A percentile compares a stretch with the other conserved stretches of the same genome.
phyloP scores from a whole-genome alignment of 2,329 filamentous ascomycete genomes.

The Paracoccidioides lutzii region DNA sequence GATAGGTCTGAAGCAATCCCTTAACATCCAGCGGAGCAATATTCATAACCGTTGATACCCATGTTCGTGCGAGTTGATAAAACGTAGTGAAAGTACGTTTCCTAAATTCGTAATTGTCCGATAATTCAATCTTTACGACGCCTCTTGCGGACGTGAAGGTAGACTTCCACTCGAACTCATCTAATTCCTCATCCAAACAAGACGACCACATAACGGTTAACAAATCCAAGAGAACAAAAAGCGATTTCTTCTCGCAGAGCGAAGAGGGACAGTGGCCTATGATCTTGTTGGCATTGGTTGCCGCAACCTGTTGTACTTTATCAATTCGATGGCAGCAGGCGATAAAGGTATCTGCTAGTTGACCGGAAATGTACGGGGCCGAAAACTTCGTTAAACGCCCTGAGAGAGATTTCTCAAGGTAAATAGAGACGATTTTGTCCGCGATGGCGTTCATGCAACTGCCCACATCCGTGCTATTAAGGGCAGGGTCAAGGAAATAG shows the following conservation, averaged over 20 bases:
- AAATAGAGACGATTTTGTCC: slow-evolving; percentile 61
- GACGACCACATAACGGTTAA: slow-evolving; percentile 90
- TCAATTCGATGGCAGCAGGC: slow-evolving; percentile 88
- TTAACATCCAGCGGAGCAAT: slow-evolving; percentile 88
- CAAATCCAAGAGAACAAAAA: slow-evolving; percentile 86
- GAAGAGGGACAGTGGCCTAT: slow-evolving; percentile 75
- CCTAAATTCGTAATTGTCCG: slow-evolving; percentile 78
- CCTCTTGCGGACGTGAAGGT: slow-evolving; percentile 65
- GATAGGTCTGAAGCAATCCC: slow-evolving; percentile 85
- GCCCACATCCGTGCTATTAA: slow-evolving; percentile 47
- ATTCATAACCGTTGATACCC: slow-evolving; percentile 69
- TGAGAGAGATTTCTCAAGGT: slow-evolving; percentile 60
- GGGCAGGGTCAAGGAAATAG: slow-evolving; percentile 91
- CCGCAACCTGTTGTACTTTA: slow-evolving; percentile 78
- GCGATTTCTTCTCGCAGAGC: slow-evolving; percentile 74
- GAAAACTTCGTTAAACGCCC: slow-evolving; percentile 66
- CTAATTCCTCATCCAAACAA: slow-evolving; percentile 85
- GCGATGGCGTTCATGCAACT: slow-evolving; percentile 52
- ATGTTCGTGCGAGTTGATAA: slow-evolving; percentile 61
- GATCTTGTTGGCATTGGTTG: slow-evolving; percentile 71
- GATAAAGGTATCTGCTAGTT: slow-evolving; percentile 74
- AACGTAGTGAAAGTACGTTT: slow-evolving; percentile 66
- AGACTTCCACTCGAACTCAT: slow-evolving; percentile 79
- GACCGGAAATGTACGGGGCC: slow-evolving; percentile 78
- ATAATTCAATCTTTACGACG: slow-evolving; percentile 74